These are phyloP conservation scores for Wickerhamiella slavikovae DNA, from an alignment of 805 yeast genomes.

Conservation along the genomic window DNA sequence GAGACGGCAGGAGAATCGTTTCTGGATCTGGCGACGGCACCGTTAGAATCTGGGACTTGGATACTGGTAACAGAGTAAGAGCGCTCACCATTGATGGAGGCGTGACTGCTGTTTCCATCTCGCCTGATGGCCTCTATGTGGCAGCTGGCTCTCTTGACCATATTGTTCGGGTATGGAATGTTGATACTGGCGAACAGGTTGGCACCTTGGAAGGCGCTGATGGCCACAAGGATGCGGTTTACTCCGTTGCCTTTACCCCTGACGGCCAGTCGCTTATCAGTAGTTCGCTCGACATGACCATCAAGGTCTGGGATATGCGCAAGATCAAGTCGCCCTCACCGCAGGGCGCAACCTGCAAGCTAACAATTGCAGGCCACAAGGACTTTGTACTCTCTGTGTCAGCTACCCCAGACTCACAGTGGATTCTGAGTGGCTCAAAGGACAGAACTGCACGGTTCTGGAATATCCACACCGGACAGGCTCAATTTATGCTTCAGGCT, in stretches of 20 bases:
- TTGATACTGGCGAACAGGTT: slow-evolving; percentile 73
- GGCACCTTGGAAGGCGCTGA: slow-evolving; percentile 87
- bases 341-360: slow-evolving; percentile 42
- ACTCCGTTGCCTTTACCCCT: slow-evolving; percentile 81
- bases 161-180: slow-evolving; percentile 93
- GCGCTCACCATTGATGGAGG: slow-evolving; percentile 91
- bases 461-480: slow-evolving; percentile 84
- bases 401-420: slow-evolving; percentile 79
- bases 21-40: slow-evolving; percentile 95
- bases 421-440: slow-evolving; percentile 82
- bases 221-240: slow-evolving; percentile 92
- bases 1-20: slow-evolving; percentile 80
- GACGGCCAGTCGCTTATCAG: slow-evolving; percentile 82
- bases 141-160: slow-evolving; percentile 95
- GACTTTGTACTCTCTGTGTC: slow-evolving; percentile 91
- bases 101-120: slow-evolving; percentile 91
- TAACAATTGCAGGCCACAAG: slow-evolving; percentile 86
- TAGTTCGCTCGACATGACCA: slow-evolving; percentile 89
- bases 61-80: slow-evolving; percentile 70
- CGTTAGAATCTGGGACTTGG: slow-evolving; percentile 89
- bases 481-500: slow-evolving; percentile 87
- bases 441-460: slow-evolving; percentile 95
- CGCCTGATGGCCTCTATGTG: slow-evolving; percentile 82
- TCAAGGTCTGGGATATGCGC: slow-evolving; percentile 77
- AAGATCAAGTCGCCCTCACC: slow-evolving; percentile 20